Conservation (phyloP, 257 asterid genomes). For the Solanum chaucha region DNA sequence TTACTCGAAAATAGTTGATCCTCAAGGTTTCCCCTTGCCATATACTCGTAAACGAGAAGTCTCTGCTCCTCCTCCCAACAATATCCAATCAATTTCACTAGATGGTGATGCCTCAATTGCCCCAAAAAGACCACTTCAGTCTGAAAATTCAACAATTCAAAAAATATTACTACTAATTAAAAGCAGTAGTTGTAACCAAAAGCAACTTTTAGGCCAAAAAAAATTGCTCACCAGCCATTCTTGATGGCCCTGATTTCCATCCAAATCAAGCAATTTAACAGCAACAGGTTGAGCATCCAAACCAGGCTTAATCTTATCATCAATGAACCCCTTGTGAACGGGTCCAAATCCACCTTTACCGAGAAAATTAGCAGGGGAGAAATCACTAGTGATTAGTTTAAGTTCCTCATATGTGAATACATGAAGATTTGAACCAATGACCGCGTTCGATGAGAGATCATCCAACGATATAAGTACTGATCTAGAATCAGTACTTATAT, state of each 20-base stretch:
- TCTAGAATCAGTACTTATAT: slow-evolving; percentile 47
- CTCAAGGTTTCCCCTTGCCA: slow-evolving; percentile 67
- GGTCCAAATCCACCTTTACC: slow-evolving; percentile 97
- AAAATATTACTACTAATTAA: too few relatives aligned
- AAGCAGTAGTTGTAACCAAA: neutral
- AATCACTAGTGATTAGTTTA: slow-evolving; percentile 33
- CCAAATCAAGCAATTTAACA: slow-evolving; percentile 61
- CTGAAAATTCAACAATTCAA: slow-evolving; percentile 7
- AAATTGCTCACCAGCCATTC: slow-evolving; percentile 71
- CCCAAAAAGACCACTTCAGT: slow-evolving; percentile 77
- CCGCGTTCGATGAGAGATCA: slow-evolving; percentile 49
- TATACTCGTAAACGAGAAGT: slow-evolving; percentile 80
- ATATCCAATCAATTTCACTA: slow-evolving; percentile 74
- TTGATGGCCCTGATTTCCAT: slow-evolving; percentile 63
- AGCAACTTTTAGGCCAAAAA: neutral
- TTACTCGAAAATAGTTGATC: slow-evolving; percentile 63
- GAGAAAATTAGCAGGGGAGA: slow-evolving; percentile 42
- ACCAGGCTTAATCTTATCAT: slow-evolving; percentile 49
- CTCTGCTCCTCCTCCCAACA: slow-evolving; percentile 80
- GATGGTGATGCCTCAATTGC: slow-evolving; percentile 68
- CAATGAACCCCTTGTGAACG: slow-evolving; percentile 73
- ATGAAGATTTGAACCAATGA: slow-evolving; percentile 56
- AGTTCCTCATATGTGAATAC: slow-evolving; percentile 50
- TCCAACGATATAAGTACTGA: slow-evolving; percentile 24
- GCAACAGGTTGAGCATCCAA: slow-evolving; percentile 77